These are phyloP conservation scores for Talaromyces sp. DNA, from an alignment of 2,329 filamentous ascomycete species.

Conservation along the genomic window DNA sequence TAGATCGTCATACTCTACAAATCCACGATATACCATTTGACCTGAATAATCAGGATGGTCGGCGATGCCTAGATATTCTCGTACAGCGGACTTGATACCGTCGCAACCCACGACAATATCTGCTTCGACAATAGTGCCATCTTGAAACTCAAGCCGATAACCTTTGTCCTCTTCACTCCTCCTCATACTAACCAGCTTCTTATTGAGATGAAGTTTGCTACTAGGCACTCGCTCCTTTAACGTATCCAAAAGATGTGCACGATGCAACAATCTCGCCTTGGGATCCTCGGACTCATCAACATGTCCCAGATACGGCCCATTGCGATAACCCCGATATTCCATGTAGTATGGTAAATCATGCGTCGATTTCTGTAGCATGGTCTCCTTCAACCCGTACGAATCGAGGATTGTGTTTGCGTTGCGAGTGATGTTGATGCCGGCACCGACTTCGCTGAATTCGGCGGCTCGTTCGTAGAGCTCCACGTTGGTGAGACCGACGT, in stretches of 20 bases:
- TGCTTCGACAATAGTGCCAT: constrained; percentile 16
- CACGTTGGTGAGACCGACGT: constrained; percentile 30
- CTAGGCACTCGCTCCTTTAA: constrained; percentile 31
- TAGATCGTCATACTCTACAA: constrained; percentile 33
- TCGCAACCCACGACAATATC: constrained; percentile 22
- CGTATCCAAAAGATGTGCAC: constrained; percentile 36
- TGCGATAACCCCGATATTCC: constrained; percentile 29
- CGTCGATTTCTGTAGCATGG: constrained; percentile 35
- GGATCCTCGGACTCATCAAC: constrained; percentile 29
- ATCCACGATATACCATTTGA: constrained; percentile 38
- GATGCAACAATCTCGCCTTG: constrained; percentile 27
- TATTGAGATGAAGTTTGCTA: constrained; percentile 23
- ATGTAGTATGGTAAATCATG: constrained; percentile 31
- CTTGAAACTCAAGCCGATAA: neutral
- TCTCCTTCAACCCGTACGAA: constrained; percentile 30
- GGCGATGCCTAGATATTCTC: constrained; percentile 24
- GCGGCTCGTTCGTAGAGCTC: constrained; percentile 37
- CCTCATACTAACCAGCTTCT: neutral
- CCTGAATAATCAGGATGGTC: constrained; percentile 34
- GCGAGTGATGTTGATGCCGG: constrained; percentile 38
- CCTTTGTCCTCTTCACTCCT: neutral
- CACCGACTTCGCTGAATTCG: constrained; percentile 38
- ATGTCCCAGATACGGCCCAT: constrained; percentile 29
- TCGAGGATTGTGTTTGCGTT: constrained; percentile 35
- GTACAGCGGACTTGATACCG: constrained; percentile 22